Conservation (phyloP, 192 early-diverging fungal genomes). For the Podila clonocystis region DNA sequence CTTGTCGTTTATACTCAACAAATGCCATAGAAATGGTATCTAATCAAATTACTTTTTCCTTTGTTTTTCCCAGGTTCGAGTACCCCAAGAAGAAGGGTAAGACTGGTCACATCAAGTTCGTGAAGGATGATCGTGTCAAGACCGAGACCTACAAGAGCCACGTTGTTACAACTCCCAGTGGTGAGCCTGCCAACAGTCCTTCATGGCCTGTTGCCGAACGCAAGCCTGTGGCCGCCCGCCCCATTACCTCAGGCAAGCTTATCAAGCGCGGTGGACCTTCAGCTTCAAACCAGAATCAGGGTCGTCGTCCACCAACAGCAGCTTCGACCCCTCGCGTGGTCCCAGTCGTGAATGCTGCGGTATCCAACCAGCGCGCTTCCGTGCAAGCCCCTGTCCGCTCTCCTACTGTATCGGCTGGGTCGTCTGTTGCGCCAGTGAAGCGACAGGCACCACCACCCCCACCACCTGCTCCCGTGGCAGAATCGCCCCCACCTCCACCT, state of each 20-base stretch:
- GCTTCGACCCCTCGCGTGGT: conserved; percentile 9
- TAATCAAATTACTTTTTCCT: background rate
- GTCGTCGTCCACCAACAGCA: conserved; percentile 25
- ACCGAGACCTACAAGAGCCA: conserved; percentile 75
- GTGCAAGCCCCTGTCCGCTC: conserved; percentile 7
- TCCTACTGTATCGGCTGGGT: conserved; percentile 2
- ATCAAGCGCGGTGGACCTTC: conserved; percentile 32
- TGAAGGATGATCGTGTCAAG: conserved; percentile 69
- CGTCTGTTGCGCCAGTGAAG: conserved; percentile 32
- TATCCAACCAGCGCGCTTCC: conserved; percentile 10
- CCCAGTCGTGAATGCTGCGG: conserved; percentile 1
- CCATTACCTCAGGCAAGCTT: conserved; percentile 50
- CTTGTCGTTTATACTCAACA: background rate
- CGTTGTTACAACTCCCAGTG: conserved; percentile 67
- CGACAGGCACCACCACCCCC: conserved; percentile 65
- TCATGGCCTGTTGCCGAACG: conserved; percentile 53
- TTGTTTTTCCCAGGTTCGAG: conserved; percentile 50
- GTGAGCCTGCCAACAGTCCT: conserved; percentile 68
- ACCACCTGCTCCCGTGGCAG: conserved; percentile 52
- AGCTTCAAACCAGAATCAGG: conserved; percentile 3
- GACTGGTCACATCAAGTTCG: conserved; percentile 76
- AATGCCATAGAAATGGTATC: background rate
- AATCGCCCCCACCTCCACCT: conserved; percentile 50
- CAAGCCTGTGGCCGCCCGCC: conserved; percentile 29
- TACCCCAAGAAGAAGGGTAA: conserved; percentile 82